These are phyloP conservation scores for Chaetoceros muelleri DNA, from an alignment of 108 stramenopile genomes.

Conservation along the genomic window DNA sequence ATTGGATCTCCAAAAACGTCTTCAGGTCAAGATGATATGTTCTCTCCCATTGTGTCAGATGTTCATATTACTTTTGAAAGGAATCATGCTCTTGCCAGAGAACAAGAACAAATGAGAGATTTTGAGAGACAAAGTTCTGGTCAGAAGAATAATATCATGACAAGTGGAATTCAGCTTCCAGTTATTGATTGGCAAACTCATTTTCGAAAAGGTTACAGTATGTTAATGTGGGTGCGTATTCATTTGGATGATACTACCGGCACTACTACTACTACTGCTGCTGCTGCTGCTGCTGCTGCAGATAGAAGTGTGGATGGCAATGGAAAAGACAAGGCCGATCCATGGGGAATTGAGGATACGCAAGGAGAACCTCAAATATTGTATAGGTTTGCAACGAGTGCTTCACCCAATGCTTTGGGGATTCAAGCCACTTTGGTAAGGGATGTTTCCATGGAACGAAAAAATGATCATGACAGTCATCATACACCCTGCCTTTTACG, in stretches of 20 bases:
- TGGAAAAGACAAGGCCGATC: background rate
- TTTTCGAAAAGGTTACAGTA: slow-evolving; percentile 75
- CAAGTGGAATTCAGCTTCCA: slow-evolving; percentile 34
- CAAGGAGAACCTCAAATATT: slow-evolving; percentile 20
- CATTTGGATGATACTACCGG: slow-evolving; percentile 8
- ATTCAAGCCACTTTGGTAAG: slow-evolving; percentile 7
- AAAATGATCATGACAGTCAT: slow-evolving; percentile 11
- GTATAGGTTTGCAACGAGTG: slow-evolving; percentile 52
- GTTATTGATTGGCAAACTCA: slow-evolving; percentile 58
- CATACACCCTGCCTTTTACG: background rate
- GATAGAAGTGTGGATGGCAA: slow-evolving; percentile 1
- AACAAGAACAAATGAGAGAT: background rate
- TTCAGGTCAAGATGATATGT: background rate
- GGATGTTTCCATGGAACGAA: background rate
- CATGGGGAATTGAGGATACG: slow-evolving; percentile 6
- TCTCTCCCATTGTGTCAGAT: background rate
- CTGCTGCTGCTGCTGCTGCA: slow-evolving; percentile 9
- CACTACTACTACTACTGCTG: slow-evolving; percentile 5
- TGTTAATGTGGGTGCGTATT: slow-evolving; percentile 75
- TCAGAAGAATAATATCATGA: too few species aligned
- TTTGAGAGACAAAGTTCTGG: too few species aligned
- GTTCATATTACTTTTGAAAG: background rate
- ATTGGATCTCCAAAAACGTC: background rate
- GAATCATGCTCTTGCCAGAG: too few species aligned
- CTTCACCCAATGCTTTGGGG: slow-evolving; percentile 20